Base-by-base conservation (phyloP, 2,329 filamentous ascomycete species). In the Sarocladiaceae sp. region DNA sequence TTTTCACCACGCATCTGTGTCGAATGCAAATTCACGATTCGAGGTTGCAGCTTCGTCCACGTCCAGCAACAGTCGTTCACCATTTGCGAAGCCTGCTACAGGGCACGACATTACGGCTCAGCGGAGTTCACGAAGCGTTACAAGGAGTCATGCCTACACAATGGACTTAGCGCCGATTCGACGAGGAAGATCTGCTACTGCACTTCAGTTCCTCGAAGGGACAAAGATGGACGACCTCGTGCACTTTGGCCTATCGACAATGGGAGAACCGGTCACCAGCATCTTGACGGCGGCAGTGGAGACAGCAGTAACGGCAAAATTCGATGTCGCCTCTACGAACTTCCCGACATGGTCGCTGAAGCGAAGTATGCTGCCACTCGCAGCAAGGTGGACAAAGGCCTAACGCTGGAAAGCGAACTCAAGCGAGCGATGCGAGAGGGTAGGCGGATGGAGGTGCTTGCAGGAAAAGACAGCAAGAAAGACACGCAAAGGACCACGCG, bases 61-160 rank as follows among this genome's bases (percentile, higher is more conserved):
- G 33, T 43, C 1, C 23, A 33, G n/a, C 29, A 44, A 3, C 23
- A 51, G 12, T 40, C 43, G 10, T 45, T 46, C 0, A 13, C 37
- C 3, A 31, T 65, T n/a, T 65, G 61, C 46, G 62, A 66, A 42
- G 42, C 39, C 15, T 67, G 64, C 47, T 66, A 65, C 45, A 47
- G 59, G 19, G 34, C 47, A 3, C 46, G 48, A 1, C 52, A 59
- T 44, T 59, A 60, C 29, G 58, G 58, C 6, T 48, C 58, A 3
- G 19, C 42, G 3, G 43, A 48, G 1, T 64, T 56, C 45, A 39
- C 44, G 2, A 66, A 66, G 47, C 37, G 51, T 9, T 60, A 64
- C 45, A 66, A 67, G 42, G 55, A 62, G 26, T 62, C 54, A 40
- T 53, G 59, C 18, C 49, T 64, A 1, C 33, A 51, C 0, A 46